Conservation (phyloP, 805 yeast genomes). For the Lachancea nothofagi region DNA sequence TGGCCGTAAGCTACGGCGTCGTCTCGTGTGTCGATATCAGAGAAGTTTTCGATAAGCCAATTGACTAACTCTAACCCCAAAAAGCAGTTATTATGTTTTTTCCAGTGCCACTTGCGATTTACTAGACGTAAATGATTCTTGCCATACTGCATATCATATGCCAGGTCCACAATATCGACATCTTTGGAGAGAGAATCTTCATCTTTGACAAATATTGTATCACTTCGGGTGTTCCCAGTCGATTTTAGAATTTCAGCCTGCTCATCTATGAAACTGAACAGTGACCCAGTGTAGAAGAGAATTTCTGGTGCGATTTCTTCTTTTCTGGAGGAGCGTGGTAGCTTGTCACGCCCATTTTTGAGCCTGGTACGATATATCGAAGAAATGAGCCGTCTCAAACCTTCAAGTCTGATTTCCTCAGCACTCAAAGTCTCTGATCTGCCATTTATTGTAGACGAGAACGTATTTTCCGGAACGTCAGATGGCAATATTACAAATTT, state of each 20-base stretch:
- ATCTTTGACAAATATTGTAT: conserved; percentile 31
- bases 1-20: conserved; percentile 83
- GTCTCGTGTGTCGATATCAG: conserved; percentile 74
- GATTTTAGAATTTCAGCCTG: conserved; percentile 40
- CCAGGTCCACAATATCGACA: conserved; percentile 48
- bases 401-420: conserved; percentile 92
- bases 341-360: conserved; percentile 39
- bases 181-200: conserved; percentile 40
- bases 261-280: conserved; percentile 58
- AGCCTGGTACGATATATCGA: conserved; percentile 55
- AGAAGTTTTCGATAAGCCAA: conserved; percentile 76
- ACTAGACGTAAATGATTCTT: conserved; percentile 58
- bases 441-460: conserved; percentile 37
- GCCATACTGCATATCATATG: conserved; percentile 57
- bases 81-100: conserved; percentile 68
- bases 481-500: conserved; percentile 83
- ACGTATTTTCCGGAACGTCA: conserved; percentile 51
- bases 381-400: conserved; percentile 62
- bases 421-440: conserved; percentile 59
- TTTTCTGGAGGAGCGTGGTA: conserved; percentile 28
- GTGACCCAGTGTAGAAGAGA: conserved; percentile 79
- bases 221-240: conserved; percentile 33
- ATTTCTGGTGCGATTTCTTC: conserved; percentile 66
- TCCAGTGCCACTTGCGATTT: conserved; percentile 90
- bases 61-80: conserved; percentile 79